A percentile compares a stretch with the other conserved stretches of the same genome.
Evolutionary conservation across 2,329 filamentous ascomycete genomes (phyloP).

Genomic region (Trichoderma aggressivum): DNA sequence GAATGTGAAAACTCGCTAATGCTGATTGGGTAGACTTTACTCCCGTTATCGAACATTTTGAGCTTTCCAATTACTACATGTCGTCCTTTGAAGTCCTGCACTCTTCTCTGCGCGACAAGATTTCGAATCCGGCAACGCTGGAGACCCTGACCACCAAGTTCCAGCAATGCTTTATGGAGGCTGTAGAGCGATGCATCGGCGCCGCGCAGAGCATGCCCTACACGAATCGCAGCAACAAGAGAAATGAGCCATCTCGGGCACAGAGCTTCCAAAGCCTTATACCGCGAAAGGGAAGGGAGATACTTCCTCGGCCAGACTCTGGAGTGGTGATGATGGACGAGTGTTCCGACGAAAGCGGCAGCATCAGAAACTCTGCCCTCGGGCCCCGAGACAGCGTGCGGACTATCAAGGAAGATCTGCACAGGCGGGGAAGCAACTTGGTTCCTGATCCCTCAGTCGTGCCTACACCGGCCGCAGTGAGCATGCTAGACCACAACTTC

Average conservation of each 20-base stretch:
- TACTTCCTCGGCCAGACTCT: constrained; percentile 36
- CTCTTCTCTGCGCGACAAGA: constrained; percentile 35
- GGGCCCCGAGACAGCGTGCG: constrained; percentile 32
- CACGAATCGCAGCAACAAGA: constrained; percentile 41
- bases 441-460: constrained; percentile 24
- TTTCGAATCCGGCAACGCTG: constrained; percentile 36
- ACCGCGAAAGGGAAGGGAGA: constrained; percentile 26
- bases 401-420: constrained; percentile 25
- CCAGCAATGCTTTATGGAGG: constrained; percentile 41
- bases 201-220: constrained; percentile 38
- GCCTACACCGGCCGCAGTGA: constrained; percentile 22
- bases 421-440: constrained; percentile 26
- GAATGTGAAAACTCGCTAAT: constrained; percentile 8
- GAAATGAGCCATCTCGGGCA: constrained; percentile 29
- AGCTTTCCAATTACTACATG: constrained; percentile 35
- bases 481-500: constrained; percentile 17
- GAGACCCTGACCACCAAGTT: constrained; percentile 40
- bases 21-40: constrained; percentile 33
- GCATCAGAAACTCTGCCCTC: constrained; percentile 24
- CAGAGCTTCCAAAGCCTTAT: constrained; percentile 23
- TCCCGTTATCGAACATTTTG: constrained; percentile 42
- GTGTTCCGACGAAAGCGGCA: constrained; percentile 37
- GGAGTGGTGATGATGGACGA: constrained; percentile 39
- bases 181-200: constrained; percentile 36
- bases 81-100: constrained; percentile 34